phyloP scores from a whole-genome alignment of 116 monocot species.

The Cymodocea nodosa region DNA sequence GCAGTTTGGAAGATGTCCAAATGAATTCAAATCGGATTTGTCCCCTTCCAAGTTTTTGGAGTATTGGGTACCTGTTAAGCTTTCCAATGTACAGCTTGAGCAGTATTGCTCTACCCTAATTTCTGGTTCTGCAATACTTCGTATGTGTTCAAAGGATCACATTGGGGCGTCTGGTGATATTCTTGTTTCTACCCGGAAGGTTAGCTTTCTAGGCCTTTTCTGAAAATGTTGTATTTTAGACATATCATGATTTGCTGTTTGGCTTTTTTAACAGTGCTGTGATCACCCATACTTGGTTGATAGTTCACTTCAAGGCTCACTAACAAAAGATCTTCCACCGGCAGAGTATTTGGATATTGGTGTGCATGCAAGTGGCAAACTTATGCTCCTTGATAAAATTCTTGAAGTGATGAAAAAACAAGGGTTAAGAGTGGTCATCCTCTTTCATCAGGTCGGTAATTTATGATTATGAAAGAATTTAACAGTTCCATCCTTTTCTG shows the following conservation, averaged over 20 bases:
- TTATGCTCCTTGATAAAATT: constrained; percentile 68
- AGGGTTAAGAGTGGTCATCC: constrained; percentile 48
- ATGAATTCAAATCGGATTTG: background rate
- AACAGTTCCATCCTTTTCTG: no score
- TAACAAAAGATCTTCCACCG: constrained; percentile 27
- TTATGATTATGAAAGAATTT: background rate
- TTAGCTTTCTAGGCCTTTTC: constrained; percentile 8
- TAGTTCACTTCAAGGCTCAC: constrained; percentile 27
- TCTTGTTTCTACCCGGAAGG: constrained; percentile 59
- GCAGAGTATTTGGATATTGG: constrained; percentile 48
- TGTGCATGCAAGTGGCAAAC: constrained; percentile 68
- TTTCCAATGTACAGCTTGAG: constrained; percentile 86
- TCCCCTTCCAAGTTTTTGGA: constrained; percentile 44
- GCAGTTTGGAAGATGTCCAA: constrained; percentile 18
- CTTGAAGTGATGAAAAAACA: constrained; percentile 46
- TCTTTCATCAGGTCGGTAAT: constrained; percentile 71
- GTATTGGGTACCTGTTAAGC: constrained; percentile 88
- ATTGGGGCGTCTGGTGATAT: constrained; percentile 61
- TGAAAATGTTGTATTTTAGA: background rate
- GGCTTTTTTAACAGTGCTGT: constrained; percentile 51
- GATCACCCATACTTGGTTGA: constrained; percentile 90
- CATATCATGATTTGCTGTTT: background rate
- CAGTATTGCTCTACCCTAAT: constrained; percentile 56
- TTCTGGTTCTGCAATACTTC: constrained; percentile 53
- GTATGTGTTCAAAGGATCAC: constrained; percentile 46